Conservation (phyloP, 805 yeast species). For the Torulaspora indica region DNA sequence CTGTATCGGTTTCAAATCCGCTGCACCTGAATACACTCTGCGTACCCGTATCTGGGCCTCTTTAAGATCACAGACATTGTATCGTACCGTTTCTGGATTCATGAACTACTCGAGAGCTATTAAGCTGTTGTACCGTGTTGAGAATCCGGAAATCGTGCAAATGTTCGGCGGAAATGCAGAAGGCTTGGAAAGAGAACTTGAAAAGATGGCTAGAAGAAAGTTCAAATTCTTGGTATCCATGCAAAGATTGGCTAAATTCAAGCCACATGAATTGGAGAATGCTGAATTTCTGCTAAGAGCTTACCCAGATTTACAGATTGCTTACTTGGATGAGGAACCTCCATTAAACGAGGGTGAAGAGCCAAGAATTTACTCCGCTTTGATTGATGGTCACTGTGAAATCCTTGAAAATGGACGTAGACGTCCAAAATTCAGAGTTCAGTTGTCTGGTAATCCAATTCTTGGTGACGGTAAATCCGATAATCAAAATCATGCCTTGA, state of each 20-base stretch:
- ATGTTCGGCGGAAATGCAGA: conserved; percentile 99
- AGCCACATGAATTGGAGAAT: conserved; percentile 68
- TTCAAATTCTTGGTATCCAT: conserved; percentile 77
- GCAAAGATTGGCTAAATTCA: conserved; percentile 75
- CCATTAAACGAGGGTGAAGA: conserved; percentile 66
- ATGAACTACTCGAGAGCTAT: conserved; percentile 98
- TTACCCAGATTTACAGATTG: conserved; percentile 82
- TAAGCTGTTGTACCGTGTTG: conserved; percentile 87
- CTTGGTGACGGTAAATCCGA: conserved; percentile 87
- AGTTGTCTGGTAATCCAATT: conserved; percentile 78
- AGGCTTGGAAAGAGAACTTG: conserved; percentile 90
- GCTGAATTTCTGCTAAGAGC: conserved; percentile 79
- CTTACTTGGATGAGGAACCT: conserved; percentile 91
- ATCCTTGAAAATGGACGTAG: conserved; percentile 67
- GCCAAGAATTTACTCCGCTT: conserved; percentile 66
- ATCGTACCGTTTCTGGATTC: conserved; percentile 96
- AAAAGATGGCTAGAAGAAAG: conserved; percentile 80
- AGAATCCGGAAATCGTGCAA: conserved; percentile 91
- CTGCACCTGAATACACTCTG: conserved; percentile 93
- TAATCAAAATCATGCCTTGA: conserved; percentile 76
- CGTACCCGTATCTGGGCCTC: conserved; percentile 99
- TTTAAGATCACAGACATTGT: conserved; percentile 90
- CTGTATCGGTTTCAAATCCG: conserved; percentile 95
- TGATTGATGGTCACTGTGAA: conserved; percentile 78
- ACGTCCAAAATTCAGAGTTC: conserved; percentile 71